Base-by-base conservation (phyloP, 2,329 filamentous ascomycete species). In the Tolypocladium tropicale region DNA sequence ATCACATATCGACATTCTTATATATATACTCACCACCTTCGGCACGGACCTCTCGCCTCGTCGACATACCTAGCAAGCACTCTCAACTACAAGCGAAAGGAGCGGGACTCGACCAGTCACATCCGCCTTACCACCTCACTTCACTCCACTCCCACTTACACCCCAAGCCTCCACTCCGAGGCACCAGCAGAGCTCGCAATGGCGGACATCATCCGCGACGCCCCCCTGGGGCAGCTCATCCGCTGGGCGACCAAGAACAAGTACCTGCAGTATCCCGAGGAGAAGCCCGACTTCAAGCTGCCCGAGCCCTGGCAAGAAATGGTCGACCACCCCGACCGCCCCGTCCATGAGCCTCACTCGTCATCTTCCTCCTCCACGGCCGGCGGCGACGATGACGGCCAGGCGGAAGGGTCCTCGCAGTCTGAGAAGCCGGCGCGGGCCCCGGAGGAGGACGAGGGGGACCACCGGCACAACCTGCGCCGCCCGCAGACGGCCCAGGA, bases 231-330 rank as follows among this genome's bases (percentile, higher is more conserved):
- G 61, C 81, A 85, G 61, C 61, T 84, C 52, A 74, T 85, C 60
- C 76, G 83, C 61, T 79, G 73, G 61, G 53, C 77, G 55, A 81
- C 81, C 3, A 67, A 69, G 34, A 82, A 82, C 63, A 74, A 69
- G 46, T 64, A 79, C 48, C 71, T 86, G 14, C 74, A 76, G 57
- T 85, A 85, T 58, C 81, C 82, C 18, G 83, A 85, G 70, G 83
- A 86, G 59, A 71, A 71, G 57, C 61, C 76, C 25, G 80, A 72
- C 61, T 86, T 84, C 61, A 63, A 76, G 56, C 70, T 79, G 5
- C 82, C 81, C 4, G 65, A 68, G 25, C 57, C 67, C 1, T 74
- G 72, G 70, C 56, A 69, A 34, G 60, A 63, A n/a, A 63, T 74
- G 41, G 51, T 73, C 33, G 66, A 72, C 60, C 64, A 68, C 55